Percentiles rank a stretch among this genome's conserved stretches.
Evolutionary conservation across 345 rosid species (phyloP).

Genomic region (Bruguiera parviflora): DNA sequence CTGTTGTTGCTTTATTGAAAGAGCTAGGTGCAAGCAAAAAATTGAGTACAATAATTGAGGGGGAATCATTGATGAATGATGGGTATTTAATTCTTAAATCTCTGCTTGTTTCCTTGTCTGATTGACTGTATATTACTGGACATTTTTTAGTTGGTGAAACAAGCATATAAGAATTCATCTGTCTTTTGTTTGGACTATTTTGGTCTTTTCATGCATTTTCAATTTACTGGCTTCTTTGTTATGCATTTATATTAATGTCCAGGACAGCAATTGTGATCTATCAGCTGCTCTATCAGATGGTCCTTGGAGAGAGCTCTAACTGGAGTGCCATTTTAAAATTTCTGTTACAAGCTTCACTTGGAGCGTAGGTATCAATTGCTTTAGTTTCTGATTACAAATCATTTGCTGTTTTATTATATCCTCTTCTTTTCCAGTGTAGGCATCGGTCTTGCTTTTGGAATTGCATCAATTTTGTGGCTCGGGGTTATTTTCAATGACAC

Average conservation of each 20-base stretch:
- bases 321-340: constrained; percentile 58
- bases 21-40: constrained; percentile 99
- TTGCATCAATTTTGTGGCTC: constrained; percentile 88
- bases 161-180: background rate
- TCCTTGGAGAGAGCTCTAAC: constrained; percentile 53
- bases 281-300: constrained; percentile 85
- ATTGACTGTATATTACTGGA: constrained; percentile 2
- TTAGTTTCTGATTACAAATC: constrained; percentile 5
- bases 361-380: constrained; percentile 71
- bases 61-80: constrained; percentile 97
- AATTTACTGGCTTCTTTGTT: constrained; percentile 14
- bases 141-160: constrained; percentile 4
- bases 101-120: constrained; percentile 5
- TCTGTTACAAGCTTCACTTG: constrained; percentile 67
- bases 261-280: constrained; percentile 96
- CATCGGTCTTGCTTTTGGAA: constrained; percentile 85
- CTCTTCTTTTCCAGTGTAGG: constrained; percentile 64
- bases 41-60: constrained; percentile 88
- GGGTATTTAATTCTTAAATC: constrained; percentile 47
- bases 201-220: constrained; percentile 12
- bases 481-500: constrained; percentile 89
- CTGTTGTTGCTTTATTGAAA: constrained; percentile 90
- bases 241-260: constrained; percentile 24
- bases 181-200: background rate
- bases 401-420: constrained; percentile 18